A percentile compares a stretch with the other conserved stretches of the same genome.
phyloP scores from a whole-genome alignment of 2,329 filamentous ascomycete species.

The Alternaria panax region DNA sequence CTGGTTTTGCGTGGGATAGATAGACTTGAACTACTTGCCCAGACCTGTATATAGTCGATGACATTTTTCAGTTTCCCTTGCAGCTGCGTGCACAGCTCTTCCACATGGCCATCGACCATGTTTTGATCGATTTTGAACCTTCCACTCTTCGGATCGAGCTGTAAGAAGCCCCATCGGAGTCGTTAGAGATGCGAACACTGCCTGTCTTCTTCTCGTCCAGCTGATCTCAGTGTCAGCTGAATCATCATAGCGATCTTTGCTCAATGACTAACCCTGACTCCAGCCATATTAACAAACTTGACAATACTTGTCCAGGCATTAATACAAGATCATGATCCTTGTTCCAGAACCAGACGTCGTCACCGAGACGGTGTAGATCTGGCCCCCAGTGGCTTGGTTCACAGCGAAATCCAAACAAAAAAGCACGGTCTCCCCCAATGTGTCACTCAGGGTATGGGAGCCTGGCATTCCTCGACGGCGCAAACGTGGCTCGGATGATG shows the following conservation, averaged over 20 bases:
- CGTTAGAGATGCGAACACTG: slow-evolving; percentile 46
- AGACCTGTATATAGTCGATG: slow-evolving; percentile 42
- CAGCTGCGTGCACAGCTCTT: slow-evolving; percentile 40
- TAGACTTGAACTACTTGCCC: slow-evolving; percentile 7
- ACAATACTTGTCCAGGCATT: slow-evolving; percentile 55
- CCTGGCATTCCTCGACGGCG: slow-evolving; percentile 57
- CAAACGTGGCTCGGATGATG: slow-evolving; percentile 44
- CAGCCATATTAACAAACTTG: slow-evolving; percentile 54
- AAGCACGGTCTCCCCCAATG: slow-evolving; percentile 58
- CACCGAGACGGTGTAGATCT: slow-evolving; percentile 57
- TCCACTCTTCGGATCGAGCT: slow-evolving; percentile 34
- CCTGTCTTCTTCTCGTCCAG: slow-evolving; percentile 55
- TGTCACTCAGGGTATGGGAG: slow-evolving; percentile 56
- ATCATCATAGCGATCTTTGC: not conserved
- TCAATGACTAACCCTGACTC: slow-evolving; percentile 42
- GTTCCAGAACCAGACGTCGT: slow-evolving; percentile 59
- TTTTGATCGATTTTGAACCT: slow-evolving; percentile 45
- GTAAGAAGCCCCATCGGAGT: slow-evolving; percentile 41
- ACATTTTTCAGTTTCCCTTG: slow-evolving; percentile 41
- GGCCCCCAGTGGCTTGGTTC: slow-evolving; percentile 53
- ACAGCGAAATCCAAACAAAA: slow-evolving; percentile 58
- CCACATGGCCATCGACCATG: slow-evolving; percentile 43
- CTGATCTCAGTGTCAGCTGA: slow-evolving; percentile 11
- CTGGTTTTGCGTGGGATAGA: not conserved
- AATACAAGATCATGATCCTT: slow-evolving; percentile 52